Base-by-base conservation (phyloP, 2,329 filamentous ascomycete species). In the Lizonia empirigonia region DNA sequence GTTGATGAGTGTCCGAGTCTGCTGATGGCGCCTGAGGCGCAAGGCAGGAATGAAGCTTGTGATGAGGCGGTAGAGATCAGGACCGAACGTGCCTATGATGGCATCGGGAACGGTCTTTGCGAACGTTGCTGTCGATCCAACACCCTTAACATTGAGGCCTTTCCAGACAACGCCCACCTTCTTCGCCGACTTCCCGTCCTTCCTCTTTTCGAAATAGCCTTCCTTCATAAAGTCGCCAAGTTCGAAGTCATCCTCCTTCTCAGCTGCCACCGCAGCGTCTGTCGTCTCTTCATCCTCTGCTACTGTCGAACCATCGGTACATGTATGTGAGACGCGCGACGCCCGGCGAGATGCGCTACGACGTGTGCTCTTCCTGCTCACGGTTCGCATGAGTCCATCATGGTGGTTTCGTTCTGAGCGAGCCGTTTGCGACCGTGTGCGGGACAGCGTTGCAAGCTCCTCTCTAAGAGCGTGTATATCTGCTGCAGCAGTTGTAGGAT, bases 141-240 rank as follows among this genome's bases (percentile, higher is more conserved):
- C 76, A 15, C 89, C 89, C 69, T 88, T 86, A 22, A 93, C 89
- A 0, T 85, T 90, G 40, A 93, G 77, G 60, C 89, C 81, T 72
- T 87, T 89, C 78, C 87, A 93, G 1, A 91, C 76, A 1, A 93
- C 87, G 2, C 90, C 89, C 9, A 93, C 83, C 63, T 86, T 89
- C 76, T 93, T 94, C 9, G 86, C 82, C 0, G 89, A 87, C 27
- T 80, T 78, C 5, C 85, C 86, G 23, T 85, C 81, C 35, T 82
- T 83, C 10, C 87, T 81, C 68, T 88, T 90, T 72, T 91, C 89
- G 52, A 91, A 86, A 62, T 89, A 86, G 1, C 89, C 89, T 53
- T 89, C 84, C 37, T 84, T 82, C 73, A 92, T 82, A 66, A 92
- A 92, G 10, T 84, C 77, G 26, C 81, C 82, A 1, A 92, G 78